These are phyloP conservation scores for Melampsora larici-populina DNA, from an alignment of 1,284 basidiomycete species.

Conservation along the genomic window DNA sequence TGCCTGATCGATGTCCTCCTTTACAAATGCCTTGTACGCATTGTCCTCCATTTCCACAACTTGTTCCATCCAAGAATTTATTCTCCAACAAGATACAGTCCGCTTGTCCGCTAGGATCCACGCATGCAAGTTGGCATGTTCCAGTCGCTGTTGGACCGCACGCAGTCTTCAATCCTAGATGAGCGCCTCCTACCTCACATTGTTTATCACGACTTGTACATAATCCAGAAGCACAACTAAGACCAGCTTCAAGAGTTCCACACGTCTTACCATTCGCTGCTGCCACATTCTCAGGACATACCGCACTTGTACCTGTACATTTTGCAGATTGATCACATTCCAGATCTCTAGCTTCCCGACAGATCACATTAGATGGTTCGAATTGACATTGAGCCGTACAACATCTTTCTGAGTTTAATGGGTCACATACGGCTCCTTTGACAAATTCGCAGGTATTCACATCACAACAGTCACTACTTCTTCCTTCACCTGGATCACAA, in stretches of 20 bases:
- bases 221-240: conserved; percentile 50
- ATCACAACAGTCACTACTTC: conserved; percentile 48
- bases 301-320: conserved; percentile 49
- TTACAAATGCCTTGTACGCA: conserved; percentile 50
- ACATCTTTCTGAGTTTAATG: conserved; percentile 47
- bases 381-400: conserved; percentile 50
- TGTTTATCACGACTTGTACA: conserved; percentile 51
- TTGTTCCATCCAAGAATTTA: conserved; percentile 50
- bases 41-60: conserved; percentile 51
- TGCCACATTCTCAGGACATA: conserved; percentile 49
- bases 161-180: conserved; percentile 46
- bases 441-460: conserved; percentile 47
- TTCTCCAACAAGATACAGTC: conserved; percentile 50
- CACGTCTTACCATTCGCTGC: conserved; percentile 49
- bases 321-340: conserved; percentile 50
- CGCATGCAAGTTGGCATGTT: conserved; percentile 49
- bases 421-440: conserved; percentile 50
- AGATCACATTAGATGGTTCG: conserved; percentile 47
- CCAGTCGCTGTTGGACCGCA: conserved; percentile 48
- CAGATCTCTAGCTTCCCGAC: conserved; percentile 48
- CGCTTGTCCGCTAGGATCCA: conserved; percentile 47
- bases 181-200: conserved; percentile 48
- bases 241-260: conserved; percentile 44
- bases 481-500: conserved; percentile 51
- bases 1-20: conserved; percentile 47